Base-by-base conservation (phyloP, 2,329 filamentous ascomycete species). In the Metarhizium rileyi region DNA sequence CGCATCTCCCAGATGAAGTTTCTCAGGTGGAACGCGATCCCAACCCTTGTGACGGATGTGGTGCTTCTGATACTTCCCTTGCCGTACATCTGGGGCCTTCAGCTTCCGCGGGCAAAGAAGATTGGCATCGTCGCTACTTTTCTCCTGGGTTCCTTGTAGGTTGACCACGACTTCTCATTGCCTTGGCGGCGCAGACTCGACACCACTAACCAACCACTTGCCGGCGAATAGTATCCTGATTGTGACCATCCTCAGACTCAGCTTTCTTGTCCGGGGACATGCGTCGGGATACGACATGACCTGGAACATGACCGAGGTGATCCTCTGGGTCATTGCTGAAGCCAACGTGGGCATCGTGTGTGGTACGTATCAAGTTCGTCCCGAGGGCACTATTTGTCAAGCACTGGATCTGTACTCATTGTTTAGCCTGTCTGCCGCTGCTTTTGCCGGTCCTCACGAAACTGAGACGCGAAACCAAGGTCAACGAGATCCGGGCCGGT, bases 1-100 rank as follows among this genome's bases (percentile, higher is more conserved):
- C 42, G 44, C 44, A 51, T 62, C 5, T 44, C 56, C 10, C 36
- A 53, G 5, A 53, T 40, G 25, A 53, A 53, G 3, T 61, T 63
- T 48, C 63, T 63, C 44, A 59, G 59, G 42, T 56, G 54, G 2
- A 65, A 63, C 43, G 55, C 59, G 2, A 56, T 63, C 8, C 57
- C 60, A 1, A 61, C 59, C 38, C 59, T 65, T 18, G 49, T 58
- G 3, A 60, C 59, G 2, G 61, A 65, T 26, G 40, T 59, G 1
- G 18, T 61, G 9, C 59, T 65, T 18, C 53, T 66, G 14, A 18
- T 52, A 1, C 48, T 65, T 1, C 64, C 64, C 2, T 49, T 63
- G 1, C 61, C 60, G 2, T 56, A 61, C 23, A 53, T 65, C 12
- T 62, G 56, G 44, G 55, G 47, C 16, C 50, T 66, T 3, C 53